Conservation (phyloP, 345 rosid species). For the Mallotus nudiflorus region DNA sequence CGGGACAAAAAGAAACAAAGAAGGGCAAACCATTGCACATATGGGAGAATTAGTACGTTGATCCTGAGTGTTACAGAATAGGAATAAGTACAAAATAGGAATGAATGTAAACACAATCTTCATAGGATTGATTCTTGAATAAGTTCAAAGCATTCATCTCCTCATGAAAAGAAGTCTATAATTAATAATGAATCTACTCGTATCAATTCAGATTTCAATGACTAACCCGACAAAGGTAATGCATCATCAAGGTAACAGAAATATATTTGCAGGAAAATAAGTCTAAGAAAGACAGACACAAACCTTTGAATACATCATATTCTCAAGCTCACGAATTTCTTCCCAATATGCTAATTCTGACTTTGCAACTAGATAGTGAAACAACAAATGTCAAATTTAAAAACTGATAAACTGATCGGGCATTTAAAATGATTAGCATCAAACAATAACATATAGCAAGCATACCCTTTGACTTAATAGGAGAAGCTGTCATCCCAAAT, state of each 20-base stretch:
- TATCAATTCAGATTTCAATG: background rate
- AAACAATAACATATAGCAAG: slow-evolving; percentile 1
- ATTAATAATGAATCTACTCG: background rate
- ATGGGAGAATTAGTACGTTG: no score
- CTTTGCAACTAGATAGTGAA: slow-evolving; percentile 40
- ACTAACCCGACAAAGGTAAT: background rate
- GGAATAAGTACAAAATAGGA: no score
- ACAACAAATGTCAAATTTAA: background rate
- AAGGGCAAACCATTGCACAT: background rate
- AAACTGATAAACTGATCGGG: background rate
- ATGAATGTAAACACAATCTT: no score
- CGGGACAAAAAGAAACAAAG: no score
- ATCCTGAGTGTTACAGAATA: no score
- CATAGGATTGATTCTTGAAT: no score
- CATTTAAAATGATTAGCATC: background rate
- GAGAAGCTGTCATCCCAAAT: slow-evolving; percentile 96
- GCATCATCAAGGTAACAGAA: background rate
- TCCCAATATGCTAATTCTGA: slow-evolving; percentile 49
- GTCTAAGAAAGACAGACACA: slow-evolving; percentile 3
- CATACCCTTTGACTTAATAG: slow-evolving; percentile 73
- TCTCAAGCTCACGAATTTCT: slow-evolving; percentile 63
- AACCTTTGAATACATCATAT: slow-evolving; percentile 83
- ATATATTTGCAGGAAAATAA: slow-evolving; percentile 14
- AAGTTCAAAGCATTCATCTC: no score
- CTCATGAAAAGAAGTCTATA: background rate